phyloP scores from a whole-genome alignment of 371 early-diverging fungal species.

The Blakeslea trispora region DNA sequence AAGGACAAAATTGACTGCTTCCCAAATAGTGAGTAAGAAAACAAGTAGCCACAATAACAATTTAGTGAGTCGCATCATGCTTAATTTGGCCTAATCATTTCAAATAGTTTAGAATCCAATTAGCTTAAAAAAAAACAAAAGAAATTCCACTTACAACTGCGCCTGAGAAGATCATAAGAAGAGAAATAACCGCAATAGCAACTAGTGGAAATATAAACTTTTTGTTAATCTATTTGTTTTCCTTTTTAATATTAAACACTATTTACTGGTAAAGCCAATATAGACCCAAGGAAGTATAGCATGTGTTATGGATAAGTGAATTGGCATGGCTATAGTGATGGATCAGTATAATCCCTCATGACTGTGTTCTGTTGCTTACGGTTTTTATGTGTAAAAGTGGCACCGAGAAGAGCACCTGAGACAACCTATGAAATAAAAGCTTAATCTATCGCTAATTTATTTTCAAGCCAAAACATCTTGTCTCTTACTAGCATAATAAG shows the following conservation, averaged over 20 bases:
- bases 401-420: conserved; percentile 34
- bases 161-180: conserved; percentile 35
- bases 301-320: conserved; percentile 33
- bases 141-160: conserved; percentile 29
- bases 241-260: not conserved
- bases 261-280: conserved; percentile 40
- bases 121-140: no score
- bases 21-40: conserved; percentile 40
- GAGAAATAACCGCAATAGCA: conserved; percentile 38
- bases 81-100: conserved; percentile 40
- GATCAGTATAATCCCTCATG: no score
- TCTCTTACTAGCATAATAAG: conserved; percentile 33
- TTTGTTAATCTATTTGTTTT: no score
- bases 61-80: conserved; percentile 46
- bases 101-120: not conserved
- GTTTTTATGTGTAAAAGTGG: conserved; percentile 49
- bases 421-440: conserved; percentile 28
- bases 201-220: conserved; percentile 29
- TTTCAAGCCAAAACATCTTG: not conserved
- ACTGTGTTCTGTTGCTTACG: conserved; percentile 45
- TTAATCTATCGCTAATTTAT: conserved; percentile 1
- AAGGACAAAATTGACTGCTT: conserved; percentile 39
- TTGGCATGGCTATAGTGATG: conserved; percentile 40
- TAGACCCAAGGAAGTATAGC: conserved; percentile 45
- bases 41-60: conserved; percentile 41